phyloP scores from a whole-genome alignment of 2,329 filamentous ascomycete species.

The Trichoderma simmonsii region DNA sequence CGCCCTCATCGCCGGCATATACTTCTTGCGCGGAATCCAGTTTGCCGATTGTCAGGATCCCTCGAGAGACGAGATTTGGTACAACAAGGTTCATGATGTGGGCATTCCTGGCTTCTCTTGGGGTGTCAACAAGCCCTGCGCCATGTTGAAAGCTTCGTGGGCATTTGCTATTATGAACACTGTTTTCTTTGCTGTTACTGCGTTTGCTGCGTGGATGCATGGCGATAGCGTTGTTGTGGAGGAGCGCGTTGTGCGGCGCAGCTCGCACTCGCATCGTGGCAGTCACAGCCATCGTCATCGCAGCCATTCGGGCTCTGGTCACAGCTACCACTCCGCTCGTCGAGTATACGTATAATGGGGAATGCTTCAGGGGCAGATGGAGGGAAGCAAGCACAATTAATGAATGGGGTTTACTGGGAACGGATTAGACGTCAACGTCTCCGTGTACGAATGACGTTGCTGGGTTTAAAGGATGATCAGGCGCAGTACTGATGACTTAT shows the following conservation, averaged over 20 bases:
- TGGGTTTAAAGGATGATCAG: background rate
- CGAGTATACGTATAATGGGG: conserved; percentile 44
- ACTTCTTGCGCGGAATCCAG: conserved; percentile 56
- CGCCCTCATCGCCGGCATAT: conserved; percentile 61
- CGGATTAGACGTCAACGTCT: background rate
- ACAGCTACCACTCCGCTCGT: conserved; percentile 49
- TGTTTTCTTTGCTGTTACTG: conserved; percentile 76
- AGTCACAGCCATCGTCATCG: conserved; percentile 43
- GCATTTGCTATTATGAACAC: conserved; percentile 87
- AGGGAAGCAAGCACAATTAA: background rate
- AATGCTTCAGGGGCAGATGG: background rate
- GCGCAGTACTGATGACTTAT: conserved; percentile 8
- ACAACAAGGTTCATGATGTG: conserved; percentile 60
- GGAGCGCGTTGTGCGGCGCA: conserved; percentile 22
- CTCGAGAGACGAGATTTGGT: conserved; percentile 46
- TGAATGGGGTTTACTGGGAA: background rate
- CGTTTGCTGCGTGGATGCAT: conserved; percentile 63
- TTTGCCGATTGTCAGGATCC: conserved; percentile 66
- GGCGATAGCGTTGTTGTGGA: conserved; percentile 48
- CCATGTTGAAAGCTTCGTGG: conserved; percentile 88
- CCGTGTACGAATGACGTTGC: background rate
- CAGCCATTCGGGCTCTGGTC: conserved; percentile 38
- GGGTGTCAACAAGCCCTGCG: conserved; percentile 70
- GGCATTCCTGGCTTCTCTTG: conserved; percentile 51
- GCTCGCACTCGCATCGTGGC: conserved; percentile 37